Percentiles rank a stretch among this genome's conserved stretches.
Conservation (phyloP, 805 yeast genomes). For the Candida vartiovaarae region DNA sequence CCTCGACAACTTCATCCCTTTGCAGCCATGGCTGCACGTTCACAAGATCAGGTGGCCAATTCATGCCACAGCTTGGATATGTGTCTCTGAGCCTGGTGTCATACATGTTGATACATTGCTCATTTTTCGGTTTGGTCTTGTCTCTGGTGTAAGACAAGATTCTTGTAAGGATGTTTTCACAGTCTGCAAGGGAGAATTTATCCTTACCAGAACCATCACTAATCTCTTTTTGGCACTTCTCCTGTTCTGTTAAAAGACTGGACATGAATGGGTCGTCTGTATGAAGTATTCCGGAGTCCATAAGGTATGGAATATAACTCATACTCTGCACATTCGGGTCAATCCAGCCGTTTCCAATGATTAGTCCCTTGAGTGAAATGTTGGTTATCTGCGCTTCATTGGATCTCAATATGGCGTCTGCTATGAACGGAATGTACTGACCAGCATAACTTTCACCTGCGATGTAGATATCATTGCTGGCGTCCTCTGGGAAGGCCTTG, state of each 20-base stretch:
- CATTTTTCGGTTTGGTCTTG: conserved; percentile 27
- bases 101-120: conserved; percentile 75
- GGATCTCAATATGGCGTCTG: conserved; percentile 47
- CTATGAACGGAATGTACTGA: conserved; percentile 88
- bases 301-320: conserved; percentile 67
- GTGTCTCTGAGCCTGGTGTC: conserved; percentile 65
- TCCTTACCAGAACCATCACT: conserved; percentile 21
- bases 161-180: conserved; percentile 37
- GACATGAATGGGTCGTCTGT: conserved; percentile 33
- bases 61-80: conserved; percentile 83
- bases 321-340: conserved; percentile 82
- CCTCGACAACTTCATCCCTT: conserved; percentile 37
- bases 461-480: conserved; percentile 54
- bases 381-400: conserved; percentile 26
- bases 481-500: conserved; percentile 66
- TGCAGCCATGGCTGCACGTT: conserved; percentile 48
- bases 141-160: conserved; percentile 25
- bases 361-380: conserved; percentile 51
- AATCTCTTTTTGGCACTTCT: conserved; percentile 51
- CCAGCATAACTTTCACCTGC: conserved; percentile 99
- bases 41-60: conserved; percentile 76
- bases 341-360: conserved; percentile 94
- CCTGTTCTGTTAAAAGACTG: conserved; percentile 41
- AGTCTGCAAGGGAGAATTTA: conserved; percentile 29
- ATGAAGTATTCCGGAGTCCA: conserved; percentile 49